Evolutionary conservation across 257 asterid species (phyloP).

Genomic region (Coffea eugenioides): DNA sequence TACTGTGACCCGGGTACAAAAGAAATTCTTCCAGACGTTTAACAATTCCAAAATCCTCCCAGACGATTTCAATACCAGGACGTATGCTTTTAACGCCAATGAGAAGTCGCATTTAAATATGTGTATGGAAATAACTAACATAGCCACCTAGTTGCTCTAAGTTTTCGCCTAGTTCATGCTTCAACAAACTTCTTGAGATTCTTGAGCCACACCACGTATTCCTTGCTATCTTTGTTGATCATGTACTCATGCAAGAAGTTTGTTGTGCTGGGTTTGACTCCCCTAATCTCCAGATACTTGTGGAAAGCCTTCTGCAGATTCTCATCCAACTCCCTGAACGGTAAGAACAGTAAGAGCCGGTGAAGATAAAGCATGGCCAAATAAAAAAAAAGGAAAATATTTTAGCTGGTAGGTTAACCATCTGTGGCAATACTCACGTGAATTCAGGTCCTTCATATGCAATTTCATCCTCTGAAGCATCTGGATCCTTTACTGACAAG

Average conservation of each 20-base stretch:
- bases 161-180: constrained; percentile 28
- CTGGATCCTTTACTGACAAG: constrained; percentile 55
- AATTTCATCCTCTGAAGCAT: constrained; percentile 54
- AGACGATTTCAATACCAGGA: neutral
- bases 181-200: constrained; percentile 65
- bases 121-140: neutral
- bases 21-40: neutral
- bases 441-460: constrained; percentile 94
- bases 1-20: neutral
- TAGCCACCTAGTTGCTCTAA: neutral
- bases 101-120: no score
- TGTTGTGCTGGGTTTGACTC: constrained; percentile 74
- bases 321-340: constrained; percentile 81
- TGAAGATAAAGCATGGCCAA: neutral
- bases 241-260: constrained; percentile 81
- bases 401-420: neutral
- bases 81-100: neutral
- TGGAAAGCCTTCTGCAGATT: constrained; percentile 91
- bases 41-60: neutral
- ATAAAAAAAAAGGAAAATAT: neutral
- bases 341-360: neutral
- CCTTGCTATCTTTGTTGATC: constrained; percentile 73
- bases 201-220: constrained; percentile 68
- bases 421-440: constrained; percentile 36
- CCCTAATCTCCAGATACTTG: constrained; percentile 87